These are phyloP conservation scores for Cercospora zeae-maydis DNA, from an alignment of 2,329 filamentous ascomycete species.

Conservation along the genomic window DNA sequence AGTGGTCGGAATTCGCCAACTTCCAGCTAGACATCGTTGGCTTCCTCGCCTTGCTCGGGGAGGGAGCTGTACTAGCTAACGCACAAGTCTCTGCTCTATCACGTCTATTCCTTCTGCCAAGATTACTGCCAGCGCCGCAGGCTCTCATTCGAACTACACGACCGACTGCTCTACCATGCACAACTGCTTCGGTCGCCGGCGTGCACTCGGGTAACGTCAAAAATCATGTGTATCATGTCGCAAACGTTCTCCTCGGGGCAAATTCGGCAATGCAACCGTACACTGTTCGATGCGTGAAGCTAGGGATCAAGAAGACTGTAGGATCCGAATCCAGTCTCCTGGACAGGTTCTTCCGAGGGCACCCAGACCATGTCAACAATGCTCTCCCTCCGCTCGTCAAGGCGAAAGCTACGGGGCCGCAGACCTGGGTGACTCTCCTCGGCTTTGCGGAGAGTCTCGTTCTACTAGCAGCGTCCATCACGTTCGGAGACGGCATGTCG, in stretches of 20 bases:
- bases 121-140: constrained; percentile 51
- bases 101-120: constrained; percentile 48
- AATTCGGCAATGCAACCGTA: not conserved
- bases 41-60: constrained; percentile 53
- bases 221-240: constrained; percentile 49
- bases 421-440: constrained; percentile 45
- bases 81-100: constrained; percentile 51
- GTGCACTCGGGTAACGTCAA: constrained; percentile 49
- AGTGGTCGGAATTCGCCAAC: constrained; percentile 35
- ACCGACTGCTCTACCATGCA: constrained; percentile 42
- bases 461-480: constrained; percentile 46
- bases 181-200: constrained; percentile 42
- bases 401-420: constrained; percentile 45
- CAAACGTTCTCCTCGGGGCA: constrained; percentile 46
- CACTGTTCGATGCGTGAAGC: constrained; percentile 31
- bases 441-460: constrained; percentile 44
- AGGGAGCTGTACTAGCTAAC: constrained; percentile 49
- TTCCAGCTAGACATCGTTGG: constrained; percentile 55
- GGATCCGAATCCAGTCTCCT: constrained; percentile 2
- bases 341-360: constrained; percentile 42
- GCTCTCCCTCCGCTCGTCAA: constrained; percentile 35
- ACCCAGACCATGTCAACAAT: constrained; percentile 12
- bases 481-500: constrained; percentile 49
- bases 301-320: constrained; percentile 18
- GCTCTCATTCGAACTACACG: constrained; percentile 47